Conservation (phyloP, 306 rosid species). For the Fragaria vesca region DNA sequence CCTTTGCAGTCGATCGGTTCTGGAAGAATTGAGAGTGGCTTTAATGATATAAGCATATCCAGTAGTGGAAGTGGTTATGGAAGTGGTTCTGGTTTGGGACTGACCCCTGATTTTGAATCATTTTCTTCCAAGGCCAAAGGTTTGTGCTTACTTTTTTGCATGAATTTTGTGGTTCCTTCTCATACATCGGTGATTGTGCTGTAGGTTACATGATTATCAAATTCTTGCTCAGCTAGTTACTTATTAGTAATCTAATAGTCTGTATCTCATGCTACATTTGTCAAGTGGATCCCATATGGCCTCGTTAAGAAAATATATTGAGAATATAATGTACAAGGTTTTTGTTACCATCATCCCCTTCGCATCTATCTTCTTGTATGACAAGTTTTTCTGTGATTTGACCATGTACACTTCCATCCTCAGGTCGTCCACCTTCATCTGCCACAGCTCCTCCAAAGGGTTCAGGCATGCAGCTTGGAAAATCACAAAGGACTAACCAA, state of each 20-base stretch:
- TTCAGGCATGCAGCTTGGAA: conserved; percentile 87
- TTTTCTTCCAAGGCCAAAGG: conserved; percentile 86
- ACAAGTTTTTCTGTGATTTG: conserved; percentile 13
- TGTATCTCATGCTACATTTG: not conserved
- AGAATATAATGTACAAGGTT: conserved; percentile 4
- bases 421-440: conserved; percentile 74
- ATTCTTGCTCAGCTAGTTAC: not conserved
- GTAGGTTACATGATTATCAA: not conserved
- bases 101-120: conserved; percentile 68
- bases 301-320: not conserved
- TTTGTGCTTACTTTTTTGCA: conserved; percentile 28
- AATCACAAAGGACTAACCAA: conserved; percentile 81
- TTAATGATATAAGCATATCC: conserved; percentile 74
- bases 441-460: conserved; percentile 97
- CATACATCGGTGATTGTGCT: conserved; percentile 22
- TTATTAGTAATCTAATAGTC: not conserved
- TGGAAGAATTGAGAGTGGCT: conserved; percentile 81
- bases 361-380: not conserved
- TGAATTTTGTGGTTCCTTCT: conserved; percentile 20
- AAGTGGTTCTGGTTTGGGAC: conserved; percentile 83
- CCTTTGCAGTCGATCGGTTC: conserved; percentile 84
- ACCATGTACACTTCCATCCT: conserved; percentile 21
- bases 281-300: not conserved
- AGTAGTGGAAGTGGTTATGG: conserved; percentile 84
- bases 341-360: not conserved